Percentiles rank a stretch among this genome's conserved stretches.
Evolutionary conservation across 805 yeast genomes (phyloP).

Genomic region (Candida michaelii): DNA sequence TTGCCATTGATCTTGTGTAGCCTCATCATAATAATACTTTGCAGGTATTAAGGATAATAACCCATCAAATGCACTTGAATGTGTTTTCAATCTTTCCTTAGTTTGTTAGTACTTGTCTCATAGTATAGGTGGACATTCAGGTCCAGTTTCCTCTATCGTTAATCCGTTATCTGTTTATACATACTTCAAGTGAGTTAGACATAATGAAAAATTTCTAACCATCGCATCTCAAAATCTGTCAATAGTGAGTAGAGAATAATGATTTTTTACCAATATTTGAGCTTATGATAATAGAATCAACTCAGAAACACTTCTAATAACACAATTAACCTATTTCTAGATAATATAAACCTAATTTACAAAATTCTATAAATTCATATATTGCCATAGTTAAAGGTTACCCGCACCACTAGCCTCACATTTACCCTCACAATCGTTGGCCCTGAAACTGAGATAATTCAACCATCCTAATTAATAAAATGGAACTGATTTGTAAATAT

Average conservation of each 20-base stretch:
- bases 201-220: slow-evolving; percentile 22
- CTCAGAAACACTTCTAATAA: no score
- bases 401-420: not conserved
- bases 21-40: slow-evolving; percentile 89
- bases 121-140: no score
- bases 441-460: slow-evolving; percentile 2
- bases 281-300: no score
- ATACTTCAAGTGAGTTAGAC: slow-evolving; percentile 63
- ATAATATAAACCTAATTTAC: no score
- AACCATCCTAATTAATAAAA: slow-evolving; percentile 9
- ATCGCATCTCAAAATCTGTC: slow-evolving; percentile 10
- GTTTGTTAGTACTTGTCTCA: slow-evolving; percentile 22
- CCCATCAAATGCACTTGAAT: slow-evolving; percentile 84
- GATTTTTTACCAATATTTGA: no score
- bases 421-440: slow-evolving; percentile 7
- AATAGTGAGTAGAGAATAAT: no score
- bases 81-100: slow-evolving; percentile 73
- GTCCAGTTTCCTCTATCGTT: not conserved
- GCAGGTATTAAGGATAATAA: slow-evolving; percentile 90
- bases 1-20: slow-evolving; percentile 87
- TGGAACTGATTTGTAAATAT: slow-evolving; percentile 43
- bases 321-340: no score
- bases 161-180: slow-evolving; percentile 20
- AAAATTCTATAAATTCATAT: not conserved
- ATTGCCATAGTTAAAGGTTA: not conserved